Conservation (phyloP, 345 rosid species). For the Trapa incisa region DNA sequence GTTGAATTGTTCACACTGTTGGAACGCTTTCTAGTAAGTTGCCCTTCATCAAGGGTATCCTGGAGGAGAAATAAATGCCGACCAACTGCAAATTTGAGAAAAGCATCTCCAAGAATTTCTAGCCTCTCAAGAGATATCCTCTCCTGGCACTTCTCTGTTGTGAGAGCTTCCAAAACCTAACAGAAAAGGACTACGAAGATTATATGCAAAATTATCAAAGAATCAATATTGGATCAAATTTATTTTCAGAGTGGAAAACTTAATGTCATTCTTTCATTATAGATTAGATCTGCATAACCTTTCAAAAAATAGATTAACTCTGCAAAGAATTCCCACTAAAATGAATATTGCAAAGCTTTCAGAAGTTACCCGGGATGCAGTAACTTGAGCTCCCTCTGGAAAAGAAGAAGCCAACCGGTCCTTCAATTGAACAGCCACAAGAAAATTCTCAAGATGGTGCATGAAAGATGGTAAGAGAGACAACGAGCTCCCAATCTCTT, state of each 20-base stretch:
- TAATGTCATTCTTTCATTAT: not conserved
- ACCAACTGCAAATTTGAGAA: conserved; percentile 77
- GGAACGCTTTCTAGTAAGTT: conserved; percentile 69
- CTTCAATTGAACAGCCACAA: conserved; percentile 86
- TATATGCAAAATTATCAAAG: not conserved
- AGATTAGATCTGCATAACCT: too few relatives aligned
- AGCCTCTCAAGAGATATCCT: conserved; percentile 91
- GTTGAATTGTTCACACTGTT: conserved; percentile 65
- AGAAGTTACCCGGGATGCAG: conserved; percentile 48
- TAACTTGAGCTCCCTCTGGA: conserved; percentile 61
- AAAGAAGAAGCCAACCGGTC: conserved; percentile 47
- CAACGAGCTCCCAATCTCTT: conserved; percentile 79
- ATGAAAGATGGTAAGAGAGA: conserved; percentile 85
- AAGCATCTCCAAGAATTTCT: conserved; percentile 82
- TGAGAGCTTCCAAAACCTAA: conserved; percentile 84
- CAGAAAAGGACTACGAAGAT: conserved; percentile 2
- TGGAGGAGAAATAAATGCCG: conserved; percentile 67
- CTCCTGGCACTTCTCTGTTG: conserved; percentile 94
- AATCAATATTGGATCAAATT: not conserved
- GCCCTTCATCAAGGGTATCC: conserved; percentile 73
- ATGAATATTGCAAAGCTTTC: conserved; percentile 4
- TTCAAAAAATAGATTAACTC: not conserved
- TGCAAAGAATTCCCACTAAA: not conserved
- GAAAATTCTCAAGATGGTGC: conserved; percentile 85
- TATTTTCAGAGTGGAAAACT: not conserved